Percentiles rank a stretch among this genome's conserved stretches.
These are phyloP conservation scores for Venturia oleaginea DNA, from an alignment of 2,329 filamentous ascomycete species.

Conservation along the genomic window DNA sequence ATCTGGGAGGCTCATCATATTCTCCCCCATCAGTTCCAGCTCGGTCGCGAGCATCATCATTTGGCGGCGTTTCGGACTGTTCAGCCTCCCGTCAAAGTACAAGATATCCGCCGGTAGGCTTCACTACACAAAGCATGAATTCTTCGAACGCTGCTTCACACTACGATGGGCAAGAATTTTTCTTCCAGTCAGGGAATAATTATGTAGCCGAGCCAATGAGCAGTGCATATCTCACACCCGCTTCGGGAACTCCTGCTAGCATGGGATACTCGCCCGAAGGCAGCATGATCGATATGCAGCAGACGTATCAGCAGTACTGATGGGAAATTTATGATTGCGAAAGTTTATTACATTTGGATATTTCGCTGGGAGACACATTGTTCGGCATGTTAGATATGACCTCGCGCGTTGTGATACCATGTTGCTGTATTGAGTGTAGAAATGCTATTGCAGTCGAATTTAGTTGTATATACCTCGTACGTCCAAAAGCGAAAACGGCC, in stretches of 20 bases:
- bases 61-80: background rate
- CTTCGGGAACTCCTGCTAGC: slow-evolving; percentile 3
- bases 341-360: background rate
- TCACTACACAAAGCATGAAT: background rate
- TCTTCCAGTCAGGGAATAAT: background rate
- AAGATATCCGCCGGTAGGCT: slow-evolving; percentile 6
- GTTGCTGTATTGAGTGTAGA: slow-evolving; percentile 1
- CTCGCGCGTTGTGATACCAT: background rate
- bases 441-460: background rate
- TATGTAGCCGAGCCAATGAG: slow-evolving; percentile 1
- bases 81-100: slow-evolving; percentile 5
- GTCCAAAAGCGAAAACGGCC: background rate
- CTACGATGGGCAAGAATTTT: slow-evolving; percentile 2
- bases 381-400: background rate
- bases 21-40: background rate
- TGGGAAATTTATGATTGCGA: background rate
- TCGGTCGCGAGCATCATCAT: slow-evolving; percentile 12
- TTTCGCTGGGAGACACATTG: background rate
- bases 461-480: background rate
- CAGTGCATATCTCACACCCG: slow-evolving; percentile 5
- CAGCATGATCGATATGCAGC: slow-evolving; percentile 2
- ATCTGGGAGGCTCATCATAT: slow-evolving; percentile 4
- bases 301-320: slow-evolving; percentile 7
- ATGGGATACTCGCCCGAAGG: slow-evolving; percentile 11
- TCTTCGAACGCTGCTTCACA: background rate